Base-by-base conservation (phyloP, 306 rosid genomes). In the Castanopsis chinensis region DNA sequence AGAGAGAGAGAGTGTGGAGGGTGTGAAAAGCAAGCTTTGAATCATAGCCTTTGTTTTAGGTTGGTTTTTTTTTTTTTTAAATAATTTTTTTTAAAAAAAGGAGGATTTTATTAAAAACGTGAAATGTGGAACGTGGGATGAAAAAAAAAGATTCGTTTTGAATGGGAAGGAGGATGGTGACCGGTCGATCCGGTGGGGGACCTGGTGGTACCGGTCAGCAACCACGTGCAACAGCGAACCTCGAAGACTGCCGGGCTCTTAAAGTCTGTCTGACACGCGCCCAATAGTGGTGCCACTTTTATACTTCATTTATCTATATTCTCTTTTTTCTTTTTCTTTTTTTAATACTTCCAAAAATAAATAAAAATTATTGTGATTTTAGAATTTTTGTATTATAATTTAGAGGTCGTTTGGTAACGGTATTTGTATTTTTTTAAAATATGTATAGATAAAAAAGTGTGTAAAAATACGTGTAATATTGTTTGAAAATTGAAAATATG, bases 151-250 rank as follows among this genome's bases (percentile, higher is more conserved):
- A 81, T 68, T 76, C 81, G 58, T 67, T 73, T 67, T 52, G 27
- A 45, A 6, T 52, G 52, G 45, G 30, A 14, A 55, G 17, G 71
- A 55, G 20, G 67, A 32, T 21, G 79, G 73, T 79, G 69, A 81
- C 87, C 76, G 80, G 81, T 18, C 19, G 81, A 76, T 59, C 81
- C 77, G 78, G 60, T 33, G 68, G 2, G 51, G 5, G 55, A 69
- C 69, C 77, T 65, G 80, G 73, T 58, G 60, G 45, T 19, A n/a
- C 79, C 77, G 75, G 86, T 69, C 28, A 23, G 59, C n/a, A 18
- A 77, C 82, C 94, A 82, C 97, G 88, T 89, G 91, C 83, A 83
- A 72, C 60, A 59, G 70, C 69, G 19, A 68, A 72, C 72, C 53
- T 58, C 5, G 45, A 25, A 25, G 17, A 74, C 56, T 2, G 37